phyloP scores from a whole-genome alignment of 768 basidiomycete genomes.

The Podaxis sp. region DNA sequence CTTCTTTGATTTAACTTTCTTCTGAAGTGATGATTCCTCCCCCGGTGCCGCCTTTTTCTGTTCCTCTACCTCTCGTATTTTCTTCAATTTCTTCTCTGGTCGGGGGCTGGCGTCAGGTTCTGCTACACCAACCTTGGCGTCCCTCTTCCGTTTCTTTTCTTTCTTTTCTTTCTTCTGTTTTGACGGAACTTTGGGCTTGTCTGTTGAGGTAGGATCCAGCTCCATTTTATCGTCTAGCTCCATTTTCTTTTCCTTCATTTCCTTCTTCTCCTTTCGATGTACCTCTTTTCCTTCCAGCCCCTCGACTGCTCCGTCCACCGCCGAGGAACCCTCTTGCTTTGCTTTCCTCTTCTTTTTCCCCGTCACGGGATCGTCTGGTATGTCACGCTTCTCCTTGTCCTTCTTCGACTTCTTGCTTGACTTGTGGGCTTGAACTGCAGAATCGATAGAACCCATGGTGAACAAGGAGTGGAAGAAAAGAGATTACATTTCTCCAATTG shows the following conservation, averaged over 20 bases:
- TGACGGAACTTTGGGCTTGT: background rate
- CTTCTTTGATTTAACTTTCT: background rate
- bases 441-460: conserved; percentile 88
- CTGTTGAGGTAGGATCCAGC: background rate
- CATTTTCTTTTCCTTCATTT: background rate
- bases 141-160: conserved; percentile 18
- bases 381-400: conserved; percentile 4
- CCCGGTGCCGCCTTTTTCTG: background rate
- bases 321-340: background rate
- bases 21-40: background rate
- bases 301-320: background rate
- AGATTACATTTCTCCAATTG: background rate
- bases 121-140: conserved; percentile 6
- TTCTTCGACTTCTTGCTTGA: conserved; percentile 8
- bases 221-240: conserved; percentile 8
- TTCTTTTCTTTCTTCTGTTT: conserved; percentile 13
- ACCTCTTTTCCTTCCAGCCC: background rate
- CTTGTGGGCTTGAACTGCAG: conserved; percentile 58
- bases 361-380: background rate
- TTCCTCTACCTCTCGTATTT: background rate
- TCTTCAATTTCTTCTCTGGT: conserved; percentile 8
- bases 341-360: conserved; percentile 15
- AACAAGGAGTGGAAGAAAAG: conserved; percentile 11
- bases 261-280: background rate
- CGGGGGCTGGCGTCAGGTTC: conserved; percentile 11